A percentile compares a stretch with the other conserved stretches of the same genome.
These are phyloP conservation scores for Monosporascus sp. DNA, from an alignment of 2,329 filamentous ascomycete species.

Conservation along the genomic window DNA sequence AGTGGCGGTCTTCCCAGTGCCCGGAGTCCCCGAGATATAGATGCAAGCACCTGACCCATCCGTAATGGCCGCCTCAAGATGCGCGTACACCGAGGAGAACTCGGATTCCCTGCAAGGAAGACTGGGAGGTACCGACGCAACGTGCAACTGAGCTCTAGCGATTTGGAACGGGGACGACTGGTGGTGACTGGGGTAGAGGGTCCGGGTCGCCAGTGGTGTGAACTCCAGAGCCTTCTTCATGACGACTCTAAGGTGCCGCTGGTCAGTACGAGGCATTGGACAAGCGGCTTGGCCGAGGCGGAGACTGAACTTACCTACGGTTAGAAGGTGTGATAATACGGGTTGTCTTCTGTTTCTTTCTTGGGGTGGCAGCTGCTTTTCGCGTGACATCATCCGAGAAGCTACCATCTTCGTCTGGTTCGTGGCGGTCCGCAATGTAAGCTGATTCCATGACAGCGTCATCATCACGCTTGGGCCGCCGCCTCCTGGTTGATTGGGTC, in stretches of 20 bases:
- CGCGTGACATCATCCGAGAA: conserved; percentile 30
- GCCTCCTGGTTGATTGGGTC: conserved; percentile 66
- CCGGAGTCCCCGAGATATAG: conserved; percentile 97
- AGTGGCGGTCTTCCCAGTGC: conserved; percentile 95
- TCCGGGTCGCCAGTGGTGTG: conserved; percentile 85
- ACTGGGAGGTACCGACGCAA: conserved; percentile 84
- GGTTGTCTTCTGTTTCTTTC: conserved; percentile 48
- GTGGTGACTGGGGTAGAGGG: conserved; percentile 68
- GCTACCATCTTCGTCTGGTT: conserved; percentile 23
- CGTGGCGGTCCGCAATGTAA: conserved; percentile 23
- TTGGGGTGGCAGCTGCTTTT: conserved; percentile 42
- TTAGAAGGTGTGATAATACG: conserved; percentile 37
- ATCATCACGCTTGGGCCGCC: conserved; percentile 26
- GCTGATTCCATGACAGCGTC: conserved; percentile 24
- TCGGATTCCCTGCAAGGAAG: conserved; percentile 89
- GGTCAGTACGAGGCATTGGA: neutral
- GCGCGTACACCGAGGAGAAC: conserved; percentile 86
- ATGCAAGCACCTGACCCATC: conserved; percentile 94
- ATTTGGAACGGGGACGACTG: conserved; percentile 86
- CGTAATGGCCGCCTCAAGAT: conserved; percentile 88
- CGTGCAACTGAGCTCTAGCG: conserved; percentile 82
- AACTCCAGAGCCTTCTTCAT: conserved; percentile 90
- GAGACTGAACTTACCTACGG: conserved; percentile 36
- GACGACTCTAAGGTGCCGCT: conserved; percentile 43
- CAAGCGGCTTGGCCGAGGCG: conserved; percentile 45